Evolutionary conservation across 371 early-diverging fungal genomes (phyloP).

Genomic region (Phascolomyces articulosus): DNA sequence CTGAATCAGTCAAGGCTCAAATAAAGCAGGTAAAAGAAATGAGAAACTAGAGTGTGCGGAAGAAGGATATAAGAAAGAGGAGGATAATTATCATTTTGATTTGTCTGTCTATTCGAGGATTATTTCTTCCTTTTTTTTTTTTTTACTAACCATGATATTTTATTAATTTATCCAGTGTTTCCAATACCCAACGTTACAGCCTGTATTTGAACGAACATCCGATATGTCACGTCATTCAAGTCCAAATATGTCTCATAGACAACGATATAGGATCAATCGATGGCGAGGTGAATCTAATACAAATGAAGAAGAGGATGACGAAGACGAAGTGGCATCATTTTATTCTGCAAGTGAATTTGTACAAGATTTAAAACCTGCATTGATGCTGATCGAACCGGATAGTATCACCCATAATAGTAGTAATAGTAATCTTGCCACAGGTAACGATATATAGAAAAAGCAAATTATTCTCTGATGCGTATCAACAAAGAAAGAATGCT

Average conservation of each 20-base stretch:
- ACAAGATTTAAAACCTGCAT: neutral
- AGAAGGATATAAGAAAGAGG: neutral
- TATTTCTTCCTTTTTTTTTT: too few species aligned
- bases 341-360: slow-evolving; percentile 11
- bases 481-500: neutral
- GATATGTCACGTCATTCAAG: neutral
- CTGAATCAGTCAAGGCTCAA: neutral
- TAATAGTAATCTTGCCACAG: neutral
- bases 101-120: neutral
- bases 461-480: neutral
- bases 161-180: too few species aligned
- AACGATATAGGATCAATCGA: neutral
- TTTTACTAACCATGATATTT: too few species aligned
- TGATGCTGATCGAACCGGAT: neutral
- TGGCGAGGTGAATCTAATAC: neutral
- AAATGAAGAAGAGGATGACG: neutral
- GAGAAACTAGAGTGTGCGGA: neutral
- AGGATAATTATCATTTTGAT: neutral
- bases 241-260: neutral
- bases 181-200: neutral
- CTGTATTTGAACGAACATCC: neutral
- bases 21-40: neutral
- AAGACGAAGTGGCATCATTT: slow-evolving; percentile 6
- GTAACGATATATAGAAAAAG: neutral
- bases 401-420: too few species aligned